Base-by-base conservation (phyloP, 306 rosid species). In the Lathyrus aphaca region DNA sequence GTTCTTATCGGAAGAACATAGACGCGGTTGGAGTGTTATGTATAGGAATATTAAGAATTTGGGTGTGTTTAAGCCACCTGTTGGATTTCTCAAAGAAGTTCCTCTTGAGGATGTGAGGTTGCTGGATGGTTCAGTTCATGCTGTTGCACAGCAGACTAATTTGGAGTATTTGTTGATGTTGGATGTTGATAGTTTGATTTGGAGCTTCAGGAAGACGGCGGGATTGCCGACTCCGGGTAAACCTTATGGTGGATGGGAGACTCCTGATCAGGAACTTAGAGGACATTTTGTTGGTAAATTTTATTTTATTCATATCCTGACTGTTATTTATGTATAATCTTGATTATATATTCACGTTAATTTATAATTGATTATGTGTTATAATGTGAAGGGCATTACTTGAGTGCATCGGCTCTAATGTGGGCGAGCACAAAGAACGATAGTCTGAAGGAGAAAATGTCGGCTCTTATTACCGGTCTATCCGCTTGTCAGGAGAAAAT, bases 231-330 rank as follows among this genome's bases (percentile, higher is more conserved):
- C 94, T 6, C 88, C 88, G n/a, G 96, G 89, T 1, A 63, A 14
- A 25, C 85, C 96, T 18, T 88, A 88, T 60, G 68, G 54, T 4
- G 97, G 90, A 0, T 93, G 97, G 98, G 98, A 93, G 74, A 69
- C 0, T 0, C 68, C 91, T 1, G 0, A 1, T 5, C 0, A 3
- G 30, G 98, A 93, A 76, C 96, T 93, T 27, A 85, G 98, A 10
- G 98, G 98, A 29, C 97, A 93, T 81, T 93, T 88, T 77, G 97
- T 93, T 57, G 98, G 97, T 93, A 37, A 63, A 76, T 83, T 71
- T 25, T 39, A 11, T 51, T 43, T 77, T 53, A 39, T 75, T 74
- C 1, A 59, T 74, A 19, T 27, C 49, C 32, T 32, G 15, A 10
- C 21, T 3, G 29, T 2, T 25, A 25, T 25, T 25, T 25, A 4